Percentiles rank a stretch among this genome's conserved stretches.
Evolutionary conservation across 345 rosid genomes (phyloP).

Genomic region (Aethionema arabicum): DNA sequence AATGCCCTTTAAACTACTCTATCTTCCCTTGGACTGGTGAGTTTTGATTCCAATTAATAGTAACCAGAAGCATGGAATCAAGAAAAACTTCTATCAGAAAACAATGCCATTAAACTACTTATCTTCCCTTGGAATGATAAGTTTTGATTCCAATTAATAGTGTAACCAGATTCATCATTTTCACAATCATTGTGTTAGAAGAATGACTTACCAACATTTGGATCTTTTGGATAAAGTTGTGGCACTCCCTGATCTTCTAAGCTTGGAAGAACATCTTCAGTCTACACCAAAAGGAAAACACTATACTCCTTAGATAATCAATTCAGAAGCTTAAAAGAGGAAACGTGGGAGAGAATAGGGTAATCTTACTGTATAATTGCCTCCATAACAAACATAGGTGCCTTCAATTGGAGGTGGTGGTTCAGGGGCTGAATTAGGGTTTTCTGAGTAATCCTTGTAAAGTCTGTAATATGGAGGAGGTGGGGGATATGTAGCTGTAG

Average conservation of each 20-base stretch:
- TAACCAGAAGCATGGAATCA: background rate
- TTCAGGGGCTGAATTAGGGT: slow-evolving; percentile 69
- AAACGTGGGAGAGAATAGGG: background rate
- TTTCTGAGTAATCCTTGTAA: slow-evolving; percentile 69
- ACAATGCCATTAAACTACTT: too few species aligned
- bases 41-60: too few species aligned
- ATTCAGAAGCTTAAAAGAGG: background rate
- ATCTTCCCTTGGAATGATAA: background rate
- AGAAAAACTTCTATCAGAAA: background rate
- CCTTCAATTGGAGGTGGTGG: slow-evolving; percentile 86
- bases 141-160: too few species aligned
- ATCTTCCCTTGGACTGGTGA: background rate
- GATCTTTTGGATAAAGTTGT: slow-evolving; percentile 71
- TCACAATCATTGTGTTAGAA: background rate
- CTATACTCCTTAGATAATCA: background rate
- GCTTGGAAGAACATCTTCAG: slow-evolving; percentile 83
- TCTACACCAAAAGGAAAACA: slow-evolving; percentile 41
- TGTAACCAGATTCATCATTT: background rate
- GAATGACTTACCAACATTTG: slow-evolving; percentile 56
- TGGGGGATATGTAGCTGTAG: slow-evolving; percentile 90
- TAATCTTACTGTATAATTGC: slow-evolving; percentile 62
- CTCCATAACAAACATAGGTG: slow-evolving; percentile 71
- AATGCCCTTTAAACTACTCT: background rate
- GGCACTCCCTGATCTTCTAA: slow-evolving; percentile 89
- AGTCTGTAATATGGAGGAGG: slow-evolving; percentile 89